Base-by-base conservation (phyloP, 768 basidiomycete genomes). In the Holtermannia corniformis region DNA sequence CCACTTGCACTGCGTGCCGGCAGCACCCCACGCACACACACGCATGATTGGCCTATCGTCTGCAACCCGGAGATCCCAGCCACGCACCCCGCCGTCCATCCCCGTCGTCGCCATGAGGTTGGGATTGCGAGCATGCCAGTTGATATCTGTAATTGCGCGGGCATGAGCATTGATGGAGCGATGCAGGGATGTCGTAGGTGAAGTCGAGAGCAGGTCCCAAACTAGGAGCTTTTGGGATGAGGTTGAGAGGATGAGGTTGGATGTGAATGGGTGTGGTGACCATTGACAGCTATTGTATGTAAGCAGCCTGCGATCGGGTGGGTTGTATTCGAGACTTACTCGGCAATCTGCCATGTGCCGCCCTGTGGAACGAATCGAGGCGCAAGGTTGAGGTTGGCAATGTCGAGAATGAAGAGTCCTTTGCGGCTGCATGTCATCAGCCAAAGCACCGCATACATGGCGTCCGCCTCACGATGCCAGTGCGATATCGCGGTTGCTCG, bases 281-380 rank as follows among this genome's bases (percentile, higher is more conserved):
- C 72, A 73, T 59, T 73, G 72, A 37, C 67, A 68, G 54, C 70
- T 71, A 44, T 14, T 3, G 41, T 21, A 5, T 10, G 85, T 64
- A 88, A 88, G 13, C 82, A 78, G 27, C 78, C 76, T 2, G 77
- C 78, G 62, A 91, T 89, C 0, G 89, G 89, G 57, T 88, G 92
- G 59, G 88, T 86, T 0, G 90, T 86, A 63, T 91, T 87, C 0
- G 87, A 86, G 11, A 57, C 70, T 59, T 54, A 68, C 65, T 74
- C 73, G 12, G 73, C 73, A 24, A 95, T 90, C 62, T 93, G 87
- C 89, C 91, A 96, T 4, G 87, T 88, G 1, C 91, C 92, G 1
- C 90, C 89, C 73, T 99, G 92, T 13, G 93, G 93, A 7, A 99
- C 78, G 67, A 93, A 96, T 12, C 93, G 80, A 21, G 95, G 95